Base-by-base conservation (phyloP, 257 asterid genomes). In the Lavandula angustifolia region DNA sequence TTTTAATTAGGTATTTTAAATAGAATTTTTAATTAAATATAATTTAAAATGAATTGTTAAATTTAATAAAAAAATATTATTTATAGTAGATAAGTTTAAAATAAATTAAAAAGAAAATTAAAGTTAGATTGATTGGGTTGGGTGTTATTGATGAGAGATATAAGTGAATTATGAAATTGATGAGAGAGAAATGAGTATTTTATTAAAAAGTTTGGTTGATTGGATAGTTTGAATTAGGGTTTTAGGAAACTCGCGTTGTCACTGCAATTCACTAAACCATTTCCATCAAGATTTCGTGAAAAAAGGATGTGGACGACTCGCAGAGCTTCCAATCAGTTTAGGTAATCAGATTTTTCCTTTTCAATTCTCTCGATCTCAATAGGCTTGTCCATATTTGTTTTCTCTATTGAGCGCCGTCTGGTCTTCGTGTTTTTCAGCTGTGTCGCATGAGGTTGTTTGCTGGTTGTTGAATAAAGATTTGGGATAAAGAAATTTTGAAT, bases 271-370 rank as follows among this genome's bases (percentile, higher is more conserved):
- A 9, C 53, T 32, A 14, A 48, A 3, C 54, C 44, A 68, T 69
- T 64, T 65, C 62, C 27, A 10, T 48, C 32, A 46, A 44, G 33
- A 7, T 5, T 37, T 42, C 31, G 43, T n/a, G 22, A 18, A 29
- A n/a, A 18, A 65, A 59, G 41, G 58, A 89, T 89, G 97, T 85
- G 84, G 88, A 80, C 94, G 34, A 65, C 83, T 64, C 94, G 91
- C 49, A 80, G 89, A 75, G 81, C 81, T 38, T 80, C 84, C 66
- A 51, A 59, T 60, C 83, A 81, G 47, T 34, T 87, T 62, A 76
- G 79, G 97, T 83, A 74, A 64, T 71, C 18, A 17, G 10, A 54
- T 57, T 5, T 10, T 16, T 44, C 13, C 0, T 44, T 32, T 48
- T 48, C n/a, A 27, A 8, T 9, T 27, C 2, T 49, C 42, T 32